Percentiles rank a stretch among this genome's conserved stretches.
phyloP scores from a whole-genome alignment of 2,329 filamentous ascomycete species.

The Metarhizium rileyi region DNA sequence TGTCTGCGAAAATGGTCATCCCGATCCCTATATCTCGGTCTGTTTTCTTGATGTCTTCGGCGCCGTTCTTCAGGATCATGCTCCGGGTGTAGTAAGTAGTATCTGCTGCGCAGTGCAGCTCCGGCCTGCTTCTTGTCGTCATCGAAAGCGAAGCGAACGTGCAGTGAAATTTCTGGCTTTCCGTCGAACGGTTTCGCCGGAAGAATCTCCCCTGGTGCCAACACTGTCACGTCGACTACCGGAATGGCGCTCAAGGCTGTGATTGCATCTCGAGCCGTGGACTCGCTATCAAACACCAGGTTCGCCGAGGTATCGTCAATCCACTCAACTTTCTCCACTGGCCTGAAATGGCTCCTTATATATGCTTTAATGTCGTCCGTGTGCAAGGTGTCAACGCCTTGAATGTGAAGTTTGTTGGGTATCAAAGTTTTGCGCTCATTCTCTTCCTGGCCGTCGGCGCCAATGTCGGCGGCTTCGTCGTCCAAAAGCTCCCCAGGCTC shows the following conservation, averaged over 20 bases:
- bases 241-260: slow-evolving; percentile 41
- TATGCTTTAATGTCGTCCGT: slow-evolving; percentile 73
- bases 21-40: slow-evolving; percentile 55
- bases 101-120: slow-evolving; percentile 73
- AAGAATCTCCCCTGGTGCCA: slow-evolving; percentile 54
- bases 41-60: slow-evolving; percentile 44
- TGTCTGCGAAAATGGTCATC: slow-evolving; percentile 27
- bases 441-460: slow-evolving; percentile 1
- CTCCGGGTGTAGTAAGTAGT: slow-evolving; percentile 87
- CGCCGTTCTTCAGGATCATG: slow-evolving; percentile 70
- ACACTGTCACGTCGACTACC: slow-evolving; percentile 41
- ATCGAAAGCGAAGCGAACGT: slow-evolving; percentile 62
- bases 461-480: slow-evolving; percentile 16
- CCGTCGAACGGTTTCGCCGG: slow-evolving; percentile 59
- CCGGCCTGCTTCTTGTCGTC: slow-evolving; percentile 72
- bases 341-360: slow-evolving; percentile 55
- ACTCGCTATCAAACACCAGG: slow-evolving; percentile 58
- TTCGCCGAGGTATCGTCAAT: slow-evolving; percentile 91
- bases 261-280: slow-evolving; percentile 44
- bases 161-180: slow-evolving; percentile 59
- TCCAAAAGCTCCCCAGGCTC: slow-evolving; percentile 29
- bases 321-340: slow-evolving; percentile 69
- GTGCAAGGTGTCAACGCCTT: slow-evolving; percentile 72
- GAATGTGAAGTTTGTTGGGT: slow-evolving; percentile 65
- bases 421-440: slow-evolving; percentile 19